phyloP scores from a whole-genome alignment of 2,329 filamentous ascomycete species.

The Tympanopsis confertula region DNA sequence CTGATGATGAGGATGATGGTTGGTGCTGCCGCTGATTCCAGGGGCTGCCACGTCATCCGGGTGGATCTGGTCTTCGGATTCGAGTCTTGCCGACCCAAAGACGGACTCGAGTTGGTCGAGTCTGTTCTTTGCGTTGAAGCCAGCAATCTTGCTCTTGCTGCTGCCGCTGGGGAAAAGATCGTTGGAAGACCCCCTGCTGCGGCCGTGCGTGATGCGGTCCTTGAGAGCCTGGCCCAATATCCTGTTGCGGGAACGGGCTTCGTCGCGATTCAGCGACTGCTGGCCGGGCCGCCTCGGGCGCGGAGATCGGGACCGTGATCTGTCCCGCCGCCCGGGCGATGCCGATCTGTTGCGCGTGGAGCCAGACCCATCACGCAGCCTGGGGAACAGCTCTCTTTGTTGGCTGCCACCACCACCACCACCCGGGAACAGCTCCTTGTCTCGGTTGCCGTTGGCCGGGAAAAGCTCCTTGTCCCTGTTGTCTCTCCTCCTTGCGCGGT shows the following conservation, averaged over 20 bases:
- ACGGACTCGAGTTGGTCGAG: not conserved
- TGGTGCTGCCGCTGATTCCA: not conserved
- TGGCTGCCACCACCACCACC: slow-evolving; percentile 12
- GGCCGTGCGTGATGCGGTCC: slow-evolving; percentile 14
- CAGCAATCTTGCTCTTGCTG: slow-evolving; percentile 11
- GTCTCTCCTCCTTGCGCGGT: slow-evolving; percentile 10
- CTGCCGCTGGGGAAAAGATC: not conserved
- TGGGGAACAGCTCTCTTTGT: slow-evolving; percentile 5
- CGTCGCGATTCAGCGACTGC: slow-evolving; percentile 26
- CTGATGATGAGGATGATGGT: no score
- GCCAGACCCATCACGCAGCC: slow-evolving; percentile 9
- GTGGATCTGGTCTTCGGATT: not conserved
- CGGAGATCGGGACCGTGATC: slow-evolving; percentile 15
- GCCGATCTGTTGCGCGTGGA: slow-evolving; percentile 34
- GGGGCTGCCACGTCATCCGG: not conserved
- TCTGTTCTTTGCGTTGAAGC: slow-evolving; percentile 16
- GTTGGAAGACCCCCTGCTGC: slow-evolving; percentile 4
- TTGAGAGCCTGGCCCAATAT: slow-evolving; percentile 9
- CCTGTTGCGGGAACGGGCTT: slow-evolving; percentile 27
- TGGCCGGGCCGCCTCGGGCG: slow-evolving; percentile 13
- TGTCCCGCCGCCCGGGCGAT: slow-evolving; percentile 27
- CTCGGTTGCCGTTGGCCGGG: no score
- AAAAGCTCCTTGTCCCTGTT: slow-evolving; percentile 18
- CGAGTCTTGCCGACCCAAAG: not conserved
- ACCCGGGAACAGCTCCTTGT: slow-evolving; percentile 53